Base-by-base conservation (phyloP, 768 basidiomycete genomes). In the Polyporus arcularius region DNA sequence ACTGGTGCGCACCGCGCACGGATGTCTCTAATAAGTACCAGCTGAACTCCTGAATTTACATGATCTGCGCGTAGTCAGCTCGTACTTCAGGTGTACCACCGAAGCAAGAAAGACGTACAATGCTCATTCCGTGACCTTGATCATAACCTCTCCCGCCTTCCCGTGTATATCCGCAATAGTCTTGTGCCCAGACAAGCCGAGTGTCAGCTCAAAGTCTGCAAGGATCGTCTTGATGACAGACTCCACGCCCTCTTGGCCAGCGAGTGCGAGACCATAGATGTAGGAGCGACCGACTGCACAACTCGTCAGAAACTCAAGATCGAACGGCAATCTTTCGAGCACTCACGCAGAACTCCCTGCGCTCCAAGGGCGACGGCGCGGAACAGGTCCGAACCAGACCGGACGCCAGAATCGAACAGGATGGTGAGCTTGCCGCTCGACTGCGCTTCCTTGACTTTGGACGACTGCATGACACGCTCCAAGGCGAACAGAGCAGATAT, bases 341-440 rank as follows among this genome's bases (percentile, higher is more conserved):
- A 80, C 89, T 66, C 65, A 92, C 86, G 78, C 18, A 94, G 72
- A 15, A 95, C 86, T 8, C 79, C 92, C 65, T 95, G 88, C 8
- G 94, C 94, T 43, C 94, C 93, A 0, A 96, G 78, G 1, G 92
- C 92, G 31, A 95, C 74, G 0, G 94, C 94, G 72, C 92, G 91
- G 73, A 93, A 79, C 48, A 94, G 83, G 63, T 96, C 94, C 46
- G 85, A 83, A 11, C 91, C 94, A 0, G 87, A 90, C 46, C 94
- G 84, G 60, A 95, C 87, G 7, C 94, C 92, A 53, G 86, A 93
- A 68, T 89, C 87, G 66, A 89, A 92, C 3, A 95, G 75, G 39
- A 94, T 74, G 1, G 87, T 86, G 41, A 92, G 72, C 58, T 82
- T 82, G 1, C 89, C 89, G 12, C 79, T 72, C 5, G 70, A 70